A percentile compares a stretch with the other conserved stretches of the same genome.
Evolutionary conservation across 371 early-diverging fungal genomes (phyloP).

Genomic region (Globomyces sp.): DNA sequence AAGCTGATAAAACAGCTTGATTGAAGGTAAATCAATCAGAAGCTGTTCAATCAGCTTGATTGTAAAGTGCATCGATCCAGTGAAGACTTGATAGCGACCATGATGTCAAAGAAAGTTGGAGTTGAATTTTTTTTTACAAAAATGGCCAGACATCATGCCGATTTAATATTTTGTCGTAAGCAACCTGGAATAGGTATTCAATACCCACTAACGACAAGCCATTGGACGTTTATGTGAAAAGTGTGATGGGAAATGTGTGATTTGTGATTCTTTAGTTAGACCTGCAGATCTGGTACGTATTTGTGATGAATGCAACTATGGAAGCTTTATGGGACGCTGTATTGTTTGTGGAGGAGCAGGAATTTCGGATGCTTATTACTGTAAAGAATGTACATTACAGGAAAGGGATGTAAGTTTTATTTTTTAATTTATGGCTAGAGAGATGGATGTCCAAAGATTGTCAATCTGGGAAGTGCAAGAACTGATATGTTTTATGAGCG

Average conservation of each 20-base stretch:
- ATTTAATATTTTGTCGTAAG: constrained; percentile 94
- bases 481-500: constrained; percentile 88
- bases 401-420: constrained; percentile 65
- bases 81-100: no score
- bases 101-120: no score
- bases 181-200: constrained; percentile 74
- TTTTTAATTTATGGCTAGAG: constrained; percentile 45
- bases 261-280: constrained; percentile 94
- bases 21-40: no score
- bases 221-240: constrained; percentile 95
- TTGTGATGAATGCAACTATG: constrained; percentile 97
- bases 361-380: constrained; percentile 95
- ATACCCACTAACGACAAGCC: constrained; percentile 42
- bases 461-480: constrained; percentile 48
- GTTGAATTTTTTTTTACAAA: no score
- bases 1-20: no score
- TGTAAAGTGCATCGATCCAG: no score
- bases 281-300: constrained; percentile 86
- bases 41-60: no score
- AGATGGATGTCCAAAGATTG: constrained; percentile 97
- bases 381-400: constrained; percentile 83
- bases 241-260: constrained; percentile 92
- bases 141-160: constrained; percentile 55
- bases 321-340: constrained; percentile 85
- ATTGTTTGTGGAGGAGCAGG: constrained; percentile 91